These are phyloP conservation scores for Skeletonema menzelii DNA, from an alignment of 108 stramenopile genomes.

Conservation along the genomic window DNA sequence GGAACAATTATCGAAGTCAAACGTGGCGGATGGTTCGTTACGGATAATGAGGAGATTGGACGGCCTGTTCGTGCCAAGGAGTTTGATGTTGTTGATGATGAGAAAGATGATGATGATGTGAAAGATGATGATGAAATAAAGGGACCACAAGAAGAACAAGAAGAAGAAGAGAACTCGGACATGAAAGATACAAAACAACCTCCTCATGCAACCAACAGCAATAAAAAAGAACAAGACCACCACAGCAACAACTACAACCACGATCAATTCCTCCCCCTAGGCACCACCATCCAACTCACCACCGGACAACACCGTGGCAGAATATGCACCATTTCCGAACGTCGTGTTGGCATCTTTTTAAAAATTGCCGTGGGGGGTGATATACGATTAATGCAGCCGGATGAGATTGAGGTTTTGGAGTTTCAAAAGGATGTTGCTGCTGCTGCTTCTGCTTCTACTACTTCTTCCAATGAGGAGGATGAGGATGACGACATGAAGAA, in stretches of 20 bases:
- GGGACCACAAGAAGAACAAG: no score
- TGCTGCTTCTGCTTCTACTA: no score
- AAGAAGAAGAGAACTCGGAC: no score
- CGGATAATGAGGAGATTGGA: constrained; percentile 10
- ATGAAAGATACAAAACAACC: no score
- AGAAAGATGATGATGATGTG: neutral
- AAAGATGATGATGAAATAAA: no score
- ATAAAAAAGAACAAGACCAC: neutral
- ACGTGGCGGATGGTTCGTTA: constrained; percentile 16
- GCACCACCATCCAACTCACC: neutral
- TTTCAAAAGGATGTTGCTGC: no score
- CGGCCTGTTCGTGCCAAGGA: constrained; percentile 5
- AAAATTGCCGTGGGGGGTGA: neutral
- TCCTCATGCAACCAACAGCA: no score
- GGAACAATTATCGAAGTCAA: constrained; percentile 1
- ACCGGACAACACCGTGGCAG: neutral
- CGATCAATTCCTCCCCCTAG: neutral
- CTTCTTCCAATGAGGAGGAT: neutral
- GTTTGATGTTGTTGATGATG: constrained; percentile 7
- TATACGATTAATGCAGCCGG: neutral
- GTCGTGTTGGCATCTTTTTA: neutral
- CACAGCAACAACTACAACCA: neutral
- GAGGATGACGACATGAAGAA: no score
- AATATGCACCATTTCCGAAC: neutral
- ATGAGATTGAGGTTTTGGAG: neutral